These are phyloP conservation scores for Rhizopogon vulgaris DNA, from an alignment of 768 basidiomycete species.

Conservation along the genomic window DNA sequence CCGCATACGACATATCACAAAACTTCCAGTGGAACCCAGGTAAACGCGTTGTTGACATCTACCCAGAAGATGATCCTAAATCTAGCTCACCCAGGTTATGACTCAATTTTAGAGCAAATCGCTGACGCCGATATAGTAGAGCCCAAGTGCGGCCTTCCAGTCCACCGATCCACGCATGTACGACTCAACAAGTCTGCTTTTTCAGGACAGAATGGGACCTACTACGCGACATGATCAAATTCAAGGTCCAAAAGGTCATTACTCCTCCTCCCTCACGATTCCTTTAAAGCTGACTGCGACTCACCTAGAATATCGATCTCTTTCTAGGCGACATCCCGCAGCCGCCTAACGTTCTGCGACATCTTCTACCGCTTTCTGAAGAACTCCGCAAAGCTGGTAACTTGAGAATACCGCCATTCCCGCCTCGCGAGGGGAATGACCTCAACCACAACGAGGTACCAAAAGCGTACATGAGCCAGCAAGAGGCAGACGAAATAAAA, in stretches of 20 bases:
- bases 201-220: slow-evolving; percentile 62
- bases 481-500: slow-evolving; percentile 56
- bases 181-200: slow-evolving; percentile 7
- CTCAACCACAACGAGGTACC: slow-evolving; percentile 48
- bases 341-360: slow-evolving; percentile 20
- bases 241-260: slow-evolving; percentile 60
- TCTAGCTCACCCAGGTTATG: slow-evolving; percentile 41
- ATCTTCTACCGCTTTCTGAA: slow-evolving; percentile 27
- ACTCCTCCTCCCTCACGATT: neutral
- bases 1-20: slow-evolving; percentile 10
- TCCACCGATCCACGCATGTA: slow-evolving; percentile 1
- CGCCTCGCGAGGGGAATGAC: slow-evolving; percentile 46
- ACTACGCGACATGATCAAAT: slow-evolving; percentile 67
- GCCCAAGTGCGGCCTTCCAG: slow-evolving; percentile 31
- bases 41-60: slow-evolving; percentile 15
- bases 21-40: slow-evolving; percentile 50
- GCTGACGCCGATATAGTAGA: slow-evolving; percentile 61
- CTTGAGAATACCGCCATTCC: slow-evolving; percentile 68
- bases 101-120: slow-evolving; percentile 51
- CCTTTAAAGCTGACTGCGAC: neutral
- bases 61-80: slow-evolving; percentile 1
- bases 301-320: slow-evolving; percentile 40
- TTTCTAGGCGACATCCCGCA: slow-evolving; percentile 36
- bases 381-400: slow-evolving; percentile 51
- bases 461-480: slow-evolving; percentile 51